Evolutionary conservation across 2,329 filamentous ascomycete species (phyloP).

Genomic region (Whalleya microplaca): DNA sequence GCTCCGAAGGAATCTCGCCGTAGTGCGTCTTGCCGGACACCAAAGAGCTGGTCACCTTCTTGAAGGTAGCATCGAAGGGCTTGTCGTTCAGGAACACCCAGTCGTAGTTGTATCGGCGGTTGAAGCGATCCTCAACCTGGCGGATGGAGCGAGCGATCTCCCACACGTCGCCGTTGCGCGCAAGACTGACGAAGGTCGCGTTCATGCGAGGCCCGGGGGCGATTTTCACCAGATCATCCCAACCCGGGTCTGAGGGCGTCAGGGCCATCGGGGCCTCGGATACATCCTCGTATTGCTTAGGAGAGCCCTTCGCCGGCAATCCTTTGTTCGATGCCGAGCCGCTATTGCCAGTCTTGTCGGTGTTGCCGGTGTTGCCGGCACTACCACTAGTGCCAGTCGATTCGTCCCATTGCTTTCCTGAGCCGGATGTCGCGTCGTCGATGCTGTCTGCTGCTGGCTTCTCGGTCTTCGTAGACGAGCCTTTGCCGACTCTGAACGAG

Average conservation of each 20-base stretch:
- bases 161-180: constrained; percentile 92
- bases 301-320: constrained; percentile 32
- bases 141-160: constrained; percentile 96
- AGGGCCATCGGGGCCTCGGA: constrained; percentile 54
- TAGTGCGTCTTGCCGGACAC: constrained; percentile 94
- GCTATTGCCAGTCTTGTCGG: constrained; percentile 31
- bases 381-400: constrained; percentile 17
- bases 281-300: constrained; percentile 41
- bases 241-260: constrained; percentile 56
- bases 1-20: constrained; percentile 84
- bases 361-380: constrained; percentile 24
- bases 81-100: constrained; percentile 99
- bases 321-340: constrained; percentile 32
- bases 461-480: constrained; percentile 36
- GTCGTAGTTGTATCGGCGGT: constrained; percentile 94
- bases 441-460: constrained; percentile 27
- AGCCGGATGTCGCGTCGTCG: constrained; percentile 33
- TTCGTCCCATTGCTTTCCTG: constrained; percentile 26
- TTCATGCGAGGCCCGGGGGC: constrained; percentile 80
- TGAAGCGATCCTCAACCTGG: constrained; percentile 97
- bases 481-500: constrained; percentile 32
- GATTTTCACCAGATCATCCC: constrained; percentile 54
- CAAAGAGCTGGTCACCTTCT: constrained; percentile 83
- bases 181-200: constrained; percentile 95
- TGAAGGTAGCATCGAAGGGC: constrained; percentile 91